Evolutionary conservation across 2,329 filamentous ascomycete genomes (phyloP), one percentile per base, ranked within the genome.

Genomic region (Fusarium lyarnte): DNA sequence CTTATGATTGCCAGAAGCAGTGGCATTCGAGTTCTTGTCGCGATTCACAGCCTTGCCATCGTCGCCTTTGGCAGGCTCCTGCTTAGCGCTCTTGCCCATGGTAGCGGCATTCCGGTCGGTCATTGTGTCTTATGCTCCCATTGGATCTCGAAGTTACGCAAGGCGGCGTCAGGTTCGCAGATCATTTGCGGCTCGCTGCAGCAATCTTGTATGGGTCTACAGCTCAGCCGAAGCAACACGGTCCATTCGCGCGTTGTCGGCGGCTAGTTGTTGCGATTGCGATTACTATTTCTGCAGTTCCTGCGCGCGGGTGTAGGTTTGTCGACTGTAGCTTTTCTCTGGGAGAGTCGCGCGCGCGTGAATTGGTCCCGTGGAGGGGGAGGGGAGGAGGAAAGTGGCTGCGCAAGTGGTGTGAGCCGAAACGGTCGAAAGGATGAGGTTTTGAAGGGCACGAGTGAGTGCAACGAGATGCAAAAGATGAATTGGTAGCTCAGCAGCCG

Each of bases 1-100:
- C 82, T 88, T 87, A 74, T 84, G 76, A 49, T 69, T 75, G 47
- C 66, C 72, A 51, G 61, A 62, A 51, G 70, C 75, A 60, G 71
- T 64, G 58, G 75, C 68, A 61, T 79, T 76, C 33, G 72, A 69
- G 68, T 51, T 70, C 59, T 79, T 80, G 53, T 76, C 76, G 59
- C 73, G 77, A 70, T 79, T 78, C 59, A 77, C 79, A 58, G 75
- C 73, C 69, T 81, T 81, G 63, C 73, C 75, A 58, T 78, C 77
- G 55, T 75, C 73, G 46, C 61, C 57, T 71, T 72, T 76, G 75
- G 57, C 65, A 61, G 54, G 66, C 63, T 76, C 75, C 61, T 74
- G 72, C 70, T 78, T 80, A 71, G 69, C 69, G 70, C 74, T 80
- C 74, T 78, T 79, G 69, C 75, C 78, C 75, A 79, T 79, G 68